Evolutionary conservation across 2,329 filamentous ascomycete species (phyloP).

Genomic region (Aspergillus nomiae): DNA sequence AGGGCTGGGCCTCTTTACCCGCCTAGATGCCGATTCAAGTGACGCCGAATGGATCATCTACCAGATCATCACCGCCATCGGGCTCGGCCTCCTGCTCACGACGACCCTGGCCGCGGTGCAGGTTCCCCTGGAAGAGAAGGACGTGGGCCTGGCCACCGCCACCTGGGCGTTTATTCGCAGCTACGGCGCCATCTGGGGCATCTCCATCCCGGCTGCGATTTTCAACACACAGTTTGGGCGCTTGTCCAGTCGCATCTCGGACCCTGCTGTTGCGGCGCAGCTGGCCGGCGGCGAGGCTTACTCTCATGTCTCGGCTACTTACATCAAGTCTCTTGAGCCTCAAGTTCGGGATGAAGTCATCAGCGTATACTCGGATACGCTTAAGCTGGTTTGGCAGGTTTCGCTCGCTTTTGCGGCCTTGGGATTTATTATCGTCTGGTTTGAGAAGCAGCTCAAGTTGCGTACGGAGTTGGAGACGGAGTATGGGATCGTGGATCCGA

Average conservation of each 20-base stretch:
- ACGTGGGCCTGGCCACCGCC: conserved; percentile 29
- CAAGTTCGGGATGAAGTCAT: conserved; percentile 29
- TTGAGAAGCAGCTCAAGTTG: conserved; percentile 34
- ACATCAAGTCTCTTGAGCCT: conserved; percentile 1
- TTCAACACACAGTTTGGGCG: conserved; percentile 31
- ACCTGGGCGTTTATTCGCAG: conserved; percentile 34
- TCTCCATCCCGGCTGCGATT: conserved; percentile 30
- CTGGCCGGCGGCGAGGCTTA: conserved; percentile 28
- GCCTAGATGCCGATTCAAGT: conserved; percentile 26
- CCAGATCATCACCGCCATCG: conserved; percentile 30
- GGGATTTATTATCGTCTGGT: conserved; percentile 36
- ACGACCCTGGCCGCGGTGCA: conserved; percentile 31
- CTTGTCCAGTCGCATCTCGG: conserved; percentile 16
- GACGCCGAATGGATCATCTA: conserved; percentile 32
- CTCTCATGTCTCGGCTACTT: conserved; percentile 15
- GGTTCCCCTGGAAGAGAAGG: conserved; percentile 29
- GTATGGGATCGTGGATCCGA: background rate
- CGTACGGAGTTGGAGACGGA: conserved; percentile 6
- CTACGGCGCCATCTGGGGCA: conserved; percentile 36
- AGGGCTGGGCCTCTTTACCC: conserved; percentile 30
- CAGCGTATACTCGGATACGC: conserved; percentile 33
- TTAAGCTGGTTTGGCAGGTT: conserved; percentile 33
- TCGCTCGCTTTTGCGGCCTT: conserved; percentile 26
- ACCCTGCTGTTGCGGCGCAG: conserved; percentile 8
- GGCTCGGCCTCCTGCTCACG: conserved; percentile 30